Evolutionary conservation across 345 rosid species (phyloP).

Genomic region (Acer yangbiense): DNA sequence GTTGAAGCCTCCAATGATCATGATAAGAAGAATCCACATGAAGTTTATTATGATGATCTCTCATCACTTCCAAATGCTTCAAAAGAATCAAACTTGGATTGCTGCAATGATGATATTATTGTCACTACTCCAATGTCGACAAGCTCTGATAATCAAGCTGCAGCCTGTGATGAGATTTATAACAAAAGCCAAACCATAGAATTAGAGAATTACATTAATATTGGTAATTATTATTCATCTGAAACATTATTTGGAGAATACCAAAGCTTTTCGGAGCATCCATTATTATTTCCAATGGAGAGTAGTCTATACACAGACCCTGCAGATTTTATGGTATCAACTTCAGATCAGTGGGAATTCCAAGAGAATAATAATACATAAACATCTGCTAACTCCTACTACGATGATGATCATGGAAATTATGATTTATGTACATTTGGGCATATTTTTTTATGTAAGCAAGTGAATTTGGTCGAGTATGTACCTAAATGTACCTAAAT

Average conservation of each 20-base stretch:
- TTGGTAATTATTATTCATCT: too few species aligned
- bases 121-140: background rate
- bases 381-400: background rate
- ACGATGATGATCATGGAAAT: background rate
- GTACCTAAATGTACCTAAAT: too few species aligned
- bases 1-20: background rate
- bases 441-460: background rate
- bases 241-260: slow-evolving; percentile 5
- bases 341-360: background rate
- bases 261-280: slow-evolving; percentile 10
- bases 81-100: slow-evolving; percentile 2
- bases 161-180: background rate
- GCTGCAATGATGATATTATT: background rate
- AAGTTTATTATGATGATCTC: background rate
- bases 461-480: background rate
- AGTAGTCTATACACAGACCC: background rate
- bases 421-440: background rate
- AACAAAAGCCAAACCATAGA: background rate
- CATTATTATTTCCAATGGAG: background rate
- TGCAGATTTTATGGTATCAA: background rate
- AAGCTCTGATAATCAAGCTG: background rate
- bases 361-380: background rate
- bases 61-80: background rate
- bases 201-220: background rate
- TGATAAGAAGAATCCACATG: background rate